Evolutionary conservation across 2,329 filamentous ascomycete genomes (phyloP), one percentile per base, ranked within the genome.

Genomic region (Zelopaecilomyces penicillatus): DNA sequence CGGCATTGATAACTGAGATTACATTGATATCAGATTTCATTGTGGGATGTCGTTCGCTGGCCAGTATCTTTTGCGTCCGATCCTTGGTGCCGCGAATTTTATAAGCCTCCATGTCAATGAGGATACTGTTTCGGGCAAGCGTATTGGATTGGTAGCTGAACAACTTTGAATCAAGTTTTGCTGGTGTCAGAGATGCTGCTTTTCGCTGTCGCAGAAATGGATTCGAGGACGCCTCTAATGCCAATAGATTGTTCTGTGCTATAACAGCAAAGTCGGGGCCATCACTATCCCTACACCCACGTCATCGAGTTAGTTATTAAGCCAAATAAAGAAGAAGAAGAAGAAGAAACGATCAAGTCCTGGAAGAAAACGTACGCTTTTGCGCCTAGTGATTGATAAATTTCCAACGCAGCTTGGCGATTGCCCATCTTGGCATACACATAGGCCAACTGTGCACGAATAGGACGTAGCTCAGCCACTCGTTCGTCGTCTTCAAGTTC

Each of bases 401-500:
- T 58, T 37, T 75, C 70, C 40, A 75, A 70, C 0, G 85, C 85
- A 53, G 89, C 82, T 28, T 79, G 73, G 11, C 70, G 57, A 54
- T 82, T 82, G 12, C 84, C 85, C 49, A 85, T 62, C 51, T 76
- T 79, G 2, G 76, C 75, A 46, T 85, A 73, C 2, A 87, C 82
- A 54, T 84, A 90, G 28, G 85, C 75, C 56, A 87, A 82, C 63
- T 93, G 87, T 27, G 87, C 76, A 30, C 82, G 71, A 46, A 94
- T 89, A 7, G 87, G 84, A 30, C 86, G 68, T 51, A 89, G 66
- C 64, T 94, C 87, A 0, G 76, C 74, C 59, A 77, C 73, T 67
- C 86, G 89, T 52, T 93, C 87, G 42, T 84, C 82, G 5, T 86
- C 80, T 12, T 70, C 74, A 47, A 91, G 65, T 47, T 91, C 86